These are phyloP conservation scores for Malassezia dermatis DNA, from an alignment of 1,284 basidiomycete genomes.

Conservation along the genomic window DNA sequence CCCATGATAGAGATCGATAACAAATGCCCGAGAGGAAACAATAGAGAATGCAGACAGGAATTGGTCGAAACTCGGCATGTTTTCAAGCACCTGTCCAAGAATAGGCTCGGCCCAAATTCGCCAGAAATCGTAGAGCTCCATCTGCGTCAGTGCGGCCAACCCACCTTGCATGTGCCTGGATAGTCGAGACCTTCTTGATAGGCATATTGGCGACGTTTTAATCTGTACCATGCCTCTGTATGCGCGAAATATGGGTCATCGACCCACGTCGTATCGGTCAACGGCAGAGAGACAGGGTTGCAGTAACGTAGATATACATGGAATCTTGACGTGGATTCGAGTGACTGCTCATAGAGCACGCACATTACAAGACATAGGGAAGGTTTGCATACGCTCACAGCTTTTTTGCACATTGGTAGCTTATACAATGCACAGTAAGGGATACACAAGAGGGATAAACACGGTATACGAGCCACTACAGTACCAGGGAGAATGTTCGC, in stretches of 20 bases:
- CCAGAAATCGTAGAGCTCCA: slow-evolving; percentile 19
- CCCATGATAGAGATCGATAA: slow-evolving; percentile 34
- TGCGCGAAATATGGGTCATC: slow-evolving; percentile 15
- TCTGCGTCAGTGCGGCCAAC: not conserved
- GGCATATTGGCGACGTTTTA: slow-evolving; percentile 3
- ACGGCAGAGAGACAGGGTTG: slow-evolving; percentile 20
- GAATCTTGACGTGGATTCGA: slow-evolving; percentile 21
- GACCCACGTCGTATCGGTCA: slow-evolving; percentile 4
- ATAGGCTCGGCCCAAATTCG: slow-evolving; percentile 14
- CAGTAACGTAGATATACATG: slow-evolving; percentile 23
- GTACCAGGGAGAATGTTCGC: not conserved
- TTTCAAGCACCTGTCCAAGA: not conserved
- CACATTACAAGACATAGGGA: slow-evolving; percentile 27
- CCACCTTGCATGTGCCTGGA: slow-evolving; percentile 19
- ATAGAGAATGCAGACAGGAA: slow-evolving; percentile 21
- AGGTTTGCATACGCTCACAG: not conserved
- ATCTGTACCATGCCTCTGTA: slow-evolving; percentile 21
- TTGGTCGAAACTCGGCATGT: not conserved
- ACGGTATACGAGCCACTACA: slow-evolving; percentile 6
- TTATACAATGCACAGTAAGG: not conserved
- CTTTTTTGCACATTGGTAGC: not conserved
- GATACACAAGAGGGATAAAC: not conserved
- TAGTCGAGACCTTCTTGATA: slow-evolving; percentile 10
- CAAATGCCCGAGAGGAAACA: slow-evolving; percentile 37
- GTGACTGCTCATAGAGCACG: slow-evolving; percentile 26